Base-by-base conservation (phyloP, 2,329 filamentous ascomycete species). In the Fusarium dimerum region DNA sequence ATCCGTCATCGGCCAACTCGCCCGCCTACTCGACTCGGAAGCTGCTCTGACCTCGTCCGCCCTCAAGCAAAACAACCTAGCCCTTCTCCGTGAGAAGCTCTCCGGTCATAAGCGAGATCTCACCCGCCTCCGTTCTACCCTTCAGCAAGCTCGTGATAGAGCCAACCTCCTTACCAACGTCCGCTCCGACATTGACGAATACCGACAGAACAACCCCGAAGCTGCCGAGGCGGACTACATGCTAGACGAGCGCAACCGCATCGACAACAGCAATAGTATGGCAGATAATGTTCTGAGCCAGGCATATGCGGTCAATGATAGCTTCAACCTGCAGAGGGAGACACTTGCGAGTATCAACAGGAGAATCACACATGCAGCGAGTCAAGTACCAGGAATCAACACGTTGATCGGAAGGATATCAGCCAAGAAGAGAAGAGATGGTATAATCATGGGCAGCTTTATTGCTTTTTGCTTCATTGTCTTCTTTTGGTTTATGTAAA, bases 261-360 rank as follows among this genome's bases (percentile, higher is more conserved):
- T 99, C 67, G 94, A 99, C 68, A 88, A 91, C 69, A 95, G 90
- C 66, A 89, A 97, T 73, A 88, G 85, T 62, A 86, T 96, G 78
- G 88, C 91, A 44, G 94, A 99, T 71, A 89, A 84, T 57, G 92
- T 99, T 34, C 79, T 99, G 54, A 92, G 88, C 68, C 94, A 97
- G 77, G 94, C 94, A 8, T 99, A 99, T 74, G 92, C 93, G 11
- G 91, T 97, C 48, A 95, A 96, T 69, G 92, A 97, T 75, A 92
- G 81, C 71, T 97, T 99, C 70, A 80, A 83, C 13, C 67, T 92
- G 50, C 94, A 99, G 78, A 81, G 92, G 55, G 92, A 97, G 78
- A 93, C 88, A 26, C 74, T 99, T 56, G 83, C 87, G 42, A 95
- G 84, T 71, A 93, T 99, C 67, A 96, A 97, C 71, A 80, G 93